phyloP scores from a whole-genome alignment of 108 stramenopile species.

The Seminavis robusta region DNA sequence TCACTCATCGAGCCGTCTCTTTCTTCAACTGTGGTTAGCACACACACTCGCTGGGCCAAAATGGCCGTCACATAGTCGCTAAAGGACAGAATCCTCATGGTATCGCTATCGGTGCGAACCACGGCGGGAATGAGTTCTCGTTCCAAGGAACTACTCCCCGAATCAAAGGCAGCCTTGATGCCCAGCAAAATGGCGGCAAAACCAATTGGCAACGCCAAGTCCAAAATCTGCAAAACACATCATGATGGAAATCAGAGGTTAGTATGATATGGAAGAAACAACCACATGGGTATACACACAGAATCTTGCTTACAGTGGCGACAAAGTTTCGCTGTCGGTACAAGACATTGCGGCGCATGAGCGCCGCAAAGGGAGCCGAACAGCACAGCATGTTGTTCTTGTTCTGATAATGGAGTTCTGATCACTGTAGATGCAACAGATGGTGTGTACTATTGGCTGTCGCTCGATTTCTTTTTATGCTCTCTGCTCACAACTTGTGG shows the following conservation, averaged over 20 bases:
- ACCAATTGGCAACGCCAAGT: slow-evolving; percentile 58
- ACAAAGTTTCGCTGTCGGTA: slow-evolving; percentile 61
- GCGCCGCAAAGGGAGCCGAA: too few relatives aligned
- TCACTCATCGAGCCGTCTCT: too few relatives aligned
- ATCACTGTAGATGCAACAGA: too few relatives aligned
- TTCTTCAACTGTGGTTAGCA: too few relatives aligned
- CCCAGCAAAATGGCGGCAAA: slow-evolving; percentile 58
- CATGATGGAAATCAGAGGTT: background rate
- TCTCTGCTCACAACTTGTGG: too few relatives aligned
- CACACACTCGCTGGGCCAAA: slow-evolving; percentile 58
- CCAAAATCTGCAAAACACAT: slow-evolving; percentile 43
- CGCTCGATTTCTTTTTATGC: too few relatives aligned
- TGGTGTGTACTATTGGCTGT: too few relatives aligned
- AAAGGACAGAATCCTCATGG: slow-evolving; percentile 47
- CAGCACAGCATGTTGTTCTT: too few relatives aligned
- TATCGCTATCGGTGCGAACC: slow-evolving; percentile 40
- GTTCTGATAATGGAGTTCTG: too few relatives aligned
- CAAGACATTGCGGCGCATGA: slow-evolving; percentile 70
- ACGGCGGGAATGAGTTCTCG: slow-evolving; percentile 36
- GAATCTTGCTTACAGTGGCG: slow-evolving; percentile 60
- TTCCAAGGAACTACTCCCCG: slow-evolving; percentile 25
- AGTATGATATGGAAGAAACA: background rate
- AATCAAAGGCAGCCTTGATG: slow-evolving; percentile 57
- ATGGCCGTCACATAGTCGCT: slow-evolving; percentile 67
- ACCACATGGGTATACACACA: too few relatives aligned